Base-by-base conservation (phyloP, 2,329 filamentous ascomycete species). In the Fusarium pseudograminearum region DNA sequence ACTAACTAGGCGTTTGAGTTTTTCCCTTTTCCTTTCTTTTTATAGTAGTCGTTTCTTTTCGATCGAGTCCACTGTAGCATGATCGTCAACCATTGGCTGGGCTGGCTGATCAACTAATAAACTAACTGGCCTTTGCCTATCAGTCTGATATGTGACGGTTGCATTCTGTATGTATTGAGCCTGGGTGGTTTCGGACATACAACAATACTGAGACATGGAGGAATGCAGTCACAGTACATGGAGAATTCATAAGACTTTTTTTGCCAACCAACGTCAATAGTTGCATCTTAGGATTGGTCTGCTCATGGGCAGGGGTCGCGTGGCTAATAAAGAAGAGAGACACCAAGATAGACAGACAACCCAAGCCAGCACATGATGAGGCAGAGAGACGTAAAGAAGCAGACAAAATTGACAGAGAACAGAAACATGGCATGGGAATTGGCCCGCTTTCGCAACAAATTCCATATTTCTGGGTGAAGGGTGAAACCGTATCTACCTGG, bases 251-350 rank as follows among this genome's bases (percentile, higher is more conserved):
- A 66, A 61, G 41, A 26, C 18, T n/a, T 28, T 31, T 31, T 47
- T 22, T 26, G 12, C 15, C 28, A 24, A 47, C 28, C 34, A 51
- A 40, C 30, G 50, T 51, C 57, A 45, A 40, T 28, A 30, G 22
- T 38, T 16, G 24, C 9, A 22, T 44, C 41, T 40, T 16, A 57
- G 45, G 44, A 70, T 67, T 67, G 57, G 67, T 33, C 34, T 54
- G 24, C 18, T 46, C 28, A 31, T 62, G 58, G 40, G 18, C 67
- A 69, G 58, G 67, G 63, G 63, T 68, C 59, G 52, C 42, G 48
- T 70, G 67, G 67, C 60, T 67, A 46, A 24, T n/a, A 44, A n/a
- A 50, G 47, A 30, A 9, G 34, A 69, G 63, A 70, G 63, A 70
- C 61, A 70, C 61, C 63, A 67, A 42, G 50, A 31, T 46, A 52